These are phyloP conservation scores for Pleurozium schreberi DNA, from an alignment of 225 moss, liverwort and hornwort genomes.

Conservation along the genomic window DNA sequence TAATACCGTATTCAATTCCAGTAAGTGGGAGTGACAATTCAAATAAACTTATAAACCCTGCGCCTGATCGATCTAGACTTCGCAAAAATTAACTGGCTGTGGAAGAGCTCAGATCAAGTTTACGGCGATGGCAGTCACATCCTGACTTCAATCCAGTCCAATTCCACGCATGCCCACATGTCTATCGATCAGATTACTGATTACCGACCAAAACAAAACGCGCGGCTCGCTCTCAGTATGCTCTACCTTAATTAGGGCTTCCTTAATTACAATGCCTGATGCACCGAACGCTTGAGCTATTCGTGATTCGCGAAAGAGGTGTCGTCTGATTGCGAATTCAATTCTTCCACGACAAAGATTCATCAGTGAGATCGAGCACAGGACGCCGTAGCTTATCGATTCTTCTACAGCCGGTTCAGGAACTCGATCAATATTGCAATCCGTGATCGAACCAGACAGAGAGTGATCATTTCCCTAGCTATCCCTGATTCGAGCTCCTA, in stretches of 20 bases:
- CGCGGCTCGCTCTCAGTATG: neutral
- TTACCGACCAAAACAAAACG: neutral
- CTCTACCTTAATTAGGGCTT: too few species aligned
- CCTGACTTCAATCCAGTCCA: too few species aligned
- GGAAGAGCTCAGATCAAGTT: neutral
- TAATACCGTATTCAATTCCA: neutral
- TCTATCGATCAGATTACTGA: neutral
- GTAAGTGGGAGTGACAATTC: too few species aligned
- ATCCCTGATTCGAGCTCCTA: neutral
- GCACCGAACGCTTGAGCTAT: too few species aligned
- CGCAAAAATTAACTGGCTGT: neutral
- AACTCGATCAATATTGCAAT: neutral
- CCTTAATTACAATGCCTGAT: too few species aligned
- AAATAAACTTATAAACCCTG: too few species aligned
- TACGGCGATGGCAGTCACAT: neutral
- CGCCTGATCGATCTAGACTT: neutral
- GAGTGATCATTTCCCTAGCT: neutral
- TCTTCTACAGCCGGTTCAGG: neutral
- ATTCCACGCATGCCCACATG: neutral
- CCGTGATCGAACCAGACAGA: neutral
- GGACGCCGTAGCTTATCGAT: neutral
- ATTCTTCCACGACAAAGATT: neutral
- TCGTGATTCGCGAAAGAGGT: neutral
- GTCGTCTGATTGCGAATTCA: neutral
- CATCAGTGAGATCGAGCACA: neutral